phyloP scores from a whole-genome alignment of 2,329 filamentous ascomycete species.

The Blumeria hordei region DNA sequence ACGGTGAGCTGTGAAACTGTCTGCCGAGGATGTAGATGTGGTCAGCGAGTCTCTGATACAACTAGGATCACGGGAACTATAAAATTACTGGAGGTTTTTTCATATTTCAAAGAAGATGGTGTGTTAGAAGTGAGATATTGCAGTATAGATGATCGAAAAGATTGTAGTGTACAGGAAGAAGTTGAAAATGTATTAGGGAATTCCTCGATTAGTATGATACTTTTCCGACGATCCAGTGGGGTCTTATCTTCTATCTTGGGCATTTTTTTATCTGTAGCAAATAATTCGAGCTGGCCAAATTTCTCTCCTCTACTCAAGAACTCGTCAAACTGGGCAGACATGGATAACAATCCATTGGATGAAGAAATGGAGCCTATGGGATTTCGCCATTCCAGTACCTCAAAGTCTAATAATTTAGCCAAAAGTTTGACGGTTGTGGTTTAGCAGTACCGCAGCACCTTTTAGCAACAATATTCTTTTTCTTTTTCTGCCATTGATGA shows the following conservation, averaged over 20 bases:
- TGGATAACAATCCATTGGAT: constrained; percentile 39
- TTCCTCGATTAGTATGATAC: constrained; percentile 55
- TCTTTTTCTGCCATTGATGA: constrained; percentile 36
- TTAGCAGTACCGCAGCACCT: constrained; percentile 84
- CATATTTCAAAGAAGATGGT: constrained; percentile 25
- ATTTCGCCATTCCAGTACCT: constrained; percentile 79
- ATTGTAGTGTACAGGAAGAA: constrained; percentile 36
- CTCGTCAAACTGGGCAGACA: constrained; percentile 68
- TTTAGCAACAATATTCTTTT: constrained; percentile 67
- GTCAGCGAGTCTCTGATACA: constrained; percentile 70
- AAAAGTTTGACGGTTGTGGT: constrained; percentile 69
- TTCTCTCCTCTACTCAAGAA: constrained; percentile 64
- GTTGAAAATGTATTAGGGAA: constrained; percentile 54
- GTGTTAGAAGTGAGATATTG: constrained; percentile 49
- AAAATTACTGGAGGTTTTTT: constrained; percentile 16
- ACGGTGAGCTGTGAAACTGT: constrained; percentile 82
- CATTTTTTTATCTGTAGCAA: constrained; percentile 11
- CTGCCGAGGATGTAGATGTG: constrained; percentile 59
- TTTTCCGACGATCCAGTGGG: constrained; percentile 16
- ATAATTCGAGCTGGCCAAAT: constrained; percentile 44
- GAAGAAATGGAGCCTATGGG: constrained; percentile 36
- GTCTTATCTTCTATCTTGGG: constrained; percentile 12
- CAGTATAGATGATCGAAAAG: constrained; percentile 52
- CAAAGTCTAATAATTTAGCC: constrained; percentile 49
- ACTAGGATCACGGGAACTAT: constrained; percentile 64